Evolutionary conservation across 371 early-diverging fungal genomes (phyloP), one percentile per base, ranked within the genome.

Genomic region (Dinochytrium kinnereticum): DNA sequence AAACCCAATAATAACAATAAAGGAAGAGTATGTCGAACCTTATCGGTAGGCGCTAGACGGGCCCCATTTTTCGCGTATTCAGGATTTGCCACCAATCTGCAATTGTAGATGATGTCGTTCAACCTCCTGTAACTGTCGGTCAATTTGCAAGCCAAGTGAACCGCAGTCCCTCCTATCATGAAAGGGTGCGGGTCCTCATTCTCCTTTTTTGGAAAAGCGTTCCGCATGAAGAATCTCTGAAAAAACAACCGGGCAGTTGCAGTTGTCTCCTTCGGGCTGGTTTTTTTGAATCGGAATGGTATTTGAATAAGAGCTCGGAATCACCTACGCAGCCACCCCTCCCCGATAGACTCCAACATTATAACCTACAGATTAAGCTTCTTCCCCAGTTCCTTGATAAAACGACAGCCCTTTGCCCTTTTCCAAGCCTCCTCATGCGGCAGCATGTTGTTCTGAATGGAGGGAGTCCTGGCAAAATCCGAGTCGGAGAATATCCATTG

Each of bases 311-410:
- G 19, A 13, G 13, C 44, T 44, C 19, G 7, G 44, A 19, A 44
- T 13, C 44, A 44, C 44, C 19, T 44, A 44, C 19, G 44, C 44
- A 19, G 44, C 44, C 7, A n/a, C n/a, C n/a, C 13, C 49, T 13
- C 49, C 10, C 10, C 10, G 49, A 44, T 10, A 44, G 10, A 21
- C 49, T 44, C 49, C 49, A 10, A 44, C 10, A 21, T 21, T 15
- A 61, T 7, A 13, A 66, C 66, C 44, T 30, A 66, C 66, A 66
- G 66, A 10, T n/a, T 24, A 10, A 36, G 37, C 28, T 19, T 40
- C 66, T n/a, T 17, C 17, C 40, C 66, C 2, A 66, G n/a, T 2
- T 66, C 66, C 44, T 37, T 66, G n/a, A 66, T 66, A 30, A 66
- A 66, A 21, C 26, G 37, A 66, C 66, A 66, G n/a, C 66, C 66